Percentiles rank a stretch among this genome's conserved stretches.
Conservation (phyloP, 2,329 filamentous ascomycete genomes). For the Talaromyces islandicus region DNA sequence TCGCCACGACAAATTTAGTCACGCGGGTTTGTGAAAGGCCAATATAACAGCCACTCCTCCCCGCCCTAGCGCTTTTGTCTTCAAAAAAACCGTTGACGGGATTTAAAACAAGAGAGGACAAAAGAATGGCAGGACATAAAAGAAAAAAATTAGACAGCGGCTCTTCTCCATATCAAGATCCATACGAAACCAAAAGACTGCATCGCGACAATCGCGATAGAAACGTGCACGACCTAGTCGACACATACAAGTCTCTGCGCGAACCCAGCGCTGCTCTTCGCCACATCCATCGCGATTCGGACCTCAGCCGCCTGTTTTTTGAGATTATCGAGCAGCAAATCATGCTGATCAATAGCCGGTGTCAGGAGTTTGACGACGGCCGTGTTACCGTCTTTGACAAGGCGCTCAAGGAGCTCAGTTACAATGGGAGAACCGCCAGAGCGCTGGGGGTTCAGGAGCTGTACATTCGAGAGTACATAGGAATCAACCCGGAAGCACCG, state of each 20-base stretch:
- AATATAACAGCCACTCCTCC: background rate
- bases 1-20: background rate
- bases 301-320: constrained; percentile 21
- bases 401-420: constrained; percentile 29
- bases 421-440: constrained; percentile 24
- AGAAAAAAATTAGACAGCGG: background rate
- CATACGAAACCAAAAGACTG: background rate
- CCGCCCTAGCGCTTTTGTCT: background rate
- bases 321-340: constrained; percentile 30
- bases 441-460: constrained; percentile 27
- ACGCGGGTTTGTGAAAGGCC: background rate
- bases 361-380: constrained; percentile 26
- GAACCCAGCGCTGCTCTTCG: constrained; percentile 22
- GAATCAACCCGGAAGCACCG: constrained; percentile 18
- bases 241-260: constrained; percentile 19
- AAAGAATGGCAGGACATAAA: background rate
- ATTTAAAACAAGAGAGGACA: background rate
- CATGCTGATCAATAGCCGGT: constrained; percentile 29
- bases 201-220: constrained; percentile 6
- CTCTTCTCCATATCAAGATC: background rate
- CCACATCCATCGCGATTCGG: constrained; percentile 22
- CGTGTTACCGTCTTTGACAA: constrained; percentile 38
- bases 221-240: constrained; percentile 20
- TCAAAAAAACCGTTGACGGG: background rate
- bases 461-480: constrained; percentile 35